phyloP scores from a whole-genome alignment of 2,329 filamentous ascomycete species.

The Aspergillus sergii region DNA sequence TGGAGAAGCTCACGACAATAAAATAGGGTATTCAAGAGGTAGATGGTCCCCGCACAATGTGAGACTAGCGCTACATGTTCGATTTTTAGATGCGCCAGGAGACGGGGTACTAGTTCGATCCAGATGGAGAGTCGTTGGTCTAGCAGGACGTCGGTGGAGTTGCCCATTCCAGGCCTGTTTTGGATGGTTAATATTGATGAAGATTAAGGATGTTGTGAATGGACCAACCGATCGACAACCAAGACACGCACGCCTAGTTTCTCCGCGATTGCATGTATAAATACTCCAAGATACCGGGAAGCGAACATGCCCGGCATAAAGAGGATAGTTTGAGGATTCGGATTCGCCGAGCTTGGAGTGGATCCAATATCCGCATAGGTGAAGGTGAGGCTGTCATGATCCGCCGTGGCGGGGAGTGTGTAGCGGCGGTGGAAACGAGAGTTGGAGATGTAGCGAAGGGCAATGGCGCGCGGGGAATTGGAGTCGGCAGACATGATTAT shows the following conservation, averaged over 20 bases:
- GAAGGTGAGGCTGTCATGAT: constrained; percentile 20
- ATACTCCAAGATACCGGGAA: constrained; percentile 26
- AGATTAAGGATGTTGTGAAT: not conserved
- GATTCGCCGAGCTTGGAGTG: not conserved
- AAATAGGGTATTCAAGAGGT: constrained; percentile 43
- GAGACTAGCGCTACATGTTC: constrained; percentile 37
- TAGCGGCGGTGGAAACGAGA: constrained; percentile 26
- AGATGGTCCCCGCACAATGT: constrained; percentile 49
- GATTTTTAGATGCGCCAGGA: constrained; percentile 39
- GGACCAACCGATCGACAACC: constrained; percentile 23
- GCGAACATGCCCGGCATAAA: constrained; percentile 33
- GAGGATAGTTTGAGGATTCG: constrained; percentile 14
- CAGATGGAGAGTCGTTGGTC: constrained; percentile 40
- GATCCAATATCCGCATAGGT: constrained; percentile 28
- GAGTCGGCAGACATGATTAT: not conserved
- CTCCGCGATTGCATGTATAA: constrained; percentile 26
- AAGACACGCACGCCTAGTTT: constrained; percentile 27
- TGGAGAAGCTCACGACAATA: constrained; percentile 16
- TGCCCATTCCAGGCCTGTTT: constrained; percentile 33
- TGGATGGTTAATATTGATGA: not conserved
- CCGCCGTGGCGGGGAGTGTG: constrained; percentile 17
- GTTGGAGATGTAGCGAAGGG: constrained; percentile 18
- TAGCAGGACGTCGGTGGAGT: constrained; percentile 43
- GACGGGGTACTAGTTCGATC: constrained; percentile 44
- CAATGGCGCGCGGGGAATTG: not conserved